Base-by-base conservation (phyloP, 768 basidiomycete genomes). In the Lyophyllum shimeji region DNA sequence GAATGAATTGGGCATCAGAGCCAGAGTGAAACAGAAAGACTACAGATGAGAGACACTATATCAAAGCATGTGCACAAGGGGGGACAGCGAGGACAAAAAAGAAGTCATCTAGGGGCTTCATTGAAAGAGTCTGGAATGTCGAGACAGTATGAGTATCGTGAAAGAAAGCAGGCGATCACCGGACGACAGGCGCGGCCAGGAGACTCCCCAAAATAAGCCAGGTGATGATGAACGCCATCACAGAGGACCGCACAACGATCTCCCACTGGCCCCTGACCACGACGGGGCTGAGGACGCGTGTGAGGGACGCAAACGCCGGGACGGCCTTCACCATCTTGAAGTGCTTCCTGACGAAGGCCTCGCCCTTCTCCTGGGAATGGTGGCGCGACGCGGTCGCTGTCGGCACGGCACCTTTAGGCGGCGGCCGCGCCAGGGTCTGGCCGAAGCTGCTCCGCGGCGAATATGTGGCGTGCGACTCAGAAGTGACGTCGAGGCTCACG, bases 261-360 rank as follows among this genome's bases (percentile, higher is more conserved):
- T 92, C 89, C 91, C 90, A 93, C 62, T 93, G 91, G 2, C 83
- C 89, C n/a, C 91, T 79, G 50, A 82, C 78, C 49, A 92, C 82
- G 53, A 86, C 76, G 15, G 88, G 85, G 56, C 81, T 88, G 48
- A 88, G 76, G 20, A 93, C 76, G 39, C 76, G 78, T 42, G 90
- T 90, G 54, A 93, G 71, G 29, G 89, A 87, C 20, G 83, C 79
- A 59, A 92, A 92, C 43, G 88, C 83, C 1, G 90, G 89, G 15
- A 90, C 89, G 11, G 77, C 72, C 44, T 74, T 73, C 46, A 83
- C 72, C 60, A 71, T 68, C 57, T 74, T 74, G 62, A 80, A 77
- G 59, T 79, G 75, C 52, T 69, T 72, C 48, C 63, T 67, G 18
- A 74, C 71, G n/a, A 64, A 61, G 12, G 63, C 61, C 33, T 67